Conservation (phyloP, 192 early-diverging fungal species). For the Phlyctochytrium arcticum region DNA sequence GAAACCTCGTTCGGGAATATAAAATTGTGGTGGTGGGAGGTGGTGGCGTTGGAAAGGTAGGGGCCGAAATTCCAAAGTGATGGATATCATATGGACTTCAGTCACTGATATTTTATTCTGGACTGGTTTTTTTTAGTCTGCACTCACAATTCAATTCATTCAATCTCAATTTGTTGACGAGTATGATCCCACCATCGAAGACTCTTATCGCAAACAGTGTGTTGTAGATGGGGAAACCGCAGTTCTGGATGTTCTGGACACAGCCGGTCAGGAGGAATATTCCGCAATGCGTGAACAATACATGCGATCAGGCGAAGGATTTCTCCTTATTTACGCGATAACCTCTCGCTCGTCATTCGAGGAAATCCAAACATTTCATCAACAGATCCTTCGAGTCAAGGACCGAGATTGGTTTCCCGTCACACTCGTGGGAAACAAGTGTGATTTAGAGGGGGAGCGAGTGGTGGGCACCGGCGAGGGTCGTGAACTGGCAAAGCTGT, state of each 20-base stretch:
- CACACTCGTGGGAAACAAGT: constrained; percentile 79
- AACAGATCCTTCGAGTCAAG: constrained; percentile 70
- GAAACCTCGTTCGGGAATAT: constrained; percentile 31
- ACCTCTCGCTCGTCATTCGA: constrained; percentile 60
- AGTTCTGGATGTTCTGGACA: constrained; percentile 78
- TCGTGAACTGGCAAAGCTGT: constrained; percentile 63
- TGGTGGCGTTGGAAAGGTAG: constrained; percentile 30
- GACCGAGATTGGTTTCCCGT: constrained; percentile 60
- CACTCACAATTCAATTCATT: constrained; percentile 70
- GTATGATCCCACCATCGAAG: constrained; percentile 50
- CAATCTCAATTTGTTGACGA: constrained; percentile 63
- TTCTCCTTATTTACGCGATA: constrained; percentile 74
- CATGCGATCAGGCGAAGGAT: constrained; percentile 76
- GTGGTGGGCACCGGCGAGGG: constrained; percentile 58
- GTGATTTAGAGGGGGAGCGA: constrained; percentile 62
- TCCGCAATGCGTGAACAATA: constrained; percentile 65
- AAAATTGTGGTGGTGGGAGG: constrained; percentile 30
- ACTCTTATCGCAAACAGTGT: constrained; percentile 71
- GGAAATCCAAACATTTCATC: constrained; percentile 58
- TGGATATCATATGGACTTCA: background rate
- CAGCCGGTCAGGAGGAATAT: constrained; percentile 62
- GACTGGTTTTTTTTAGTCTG: constrained; percentile 12
- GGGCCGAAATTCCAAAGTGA: too few species aligned
- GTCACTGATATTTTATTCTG: background rate
- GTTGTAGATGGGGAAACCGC: constrained; percentile 70